Percentiles rank a stretch among this genome's conserved stretches.
Evolutionary conservation across 306 rosid genomes (phyloP).

Genomic region (Rubus parviflorus): DNA sequence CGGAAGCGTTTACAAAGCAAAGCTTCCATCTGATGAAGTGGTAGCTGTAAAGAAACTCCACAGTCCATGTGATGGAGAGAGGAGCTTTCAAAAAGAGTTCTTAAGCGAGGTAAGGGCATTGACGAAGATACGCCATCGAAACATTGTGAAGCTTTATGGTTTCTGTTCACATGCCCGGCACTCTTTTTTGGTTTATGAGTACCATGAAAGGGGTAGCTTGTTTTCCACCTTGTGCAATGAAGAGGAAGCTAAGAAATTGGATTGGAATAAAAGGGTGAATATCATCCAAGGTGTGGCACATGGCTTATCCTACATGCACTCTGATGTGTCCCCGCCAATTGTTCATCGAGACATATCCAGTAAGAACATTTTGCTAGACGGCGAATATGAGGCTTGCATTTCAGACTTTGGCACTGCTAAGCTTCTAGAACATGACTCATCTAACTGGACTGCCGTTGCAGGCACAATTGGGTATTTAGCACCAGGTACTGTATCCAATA

Average conservation of each 20-base stretch:
- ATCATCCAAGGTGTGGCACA: slow-evolving; percentile 26
- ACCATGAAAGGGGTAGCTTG: slow-evolving; percentile 34
- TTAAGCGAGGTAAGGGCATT: slow-evolving; percentile 11
- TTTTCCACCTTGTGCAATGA: slow-evolving; percentile 11
- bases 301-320: slow-evolving; percentile 33
- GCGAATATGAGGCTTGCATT: slow-evolving; percentile 11
- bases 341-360: slow-evolving; percentile 40
- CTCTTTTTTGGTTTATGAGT: slow-evolving; percentile 18
- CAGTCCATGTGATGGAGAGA: not conserved
- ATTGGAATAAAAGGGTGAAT: slow-evolving; percentile 23
- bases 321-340: slow-evolving; percentile 12
- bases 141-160: slow-evolving; percentile 9
- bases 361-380: slow-evolving; percentile 33
- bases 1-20: slow-evolving; percentile 29
- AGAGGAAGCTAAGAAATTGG: slow-evolving; percentile 26
- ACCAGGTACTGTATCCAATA: slow-evolving; percentile 28
- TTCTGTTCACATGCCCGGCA: slow-evolving; percentile 14
- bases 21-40: slow-evolving; percentile 17
- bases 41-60: slow-evolving; percentile 36
- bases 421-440: slow-evolving; percentile 14
- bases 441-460: slow-evolving; percentile 31
- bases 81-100: not conserved
- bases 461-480: slow-evolving; percentile 40
- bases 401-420: slow-evolving; percentile 34
- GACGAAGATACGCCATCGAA: slow-evolving; percentile 13